Base-by-base conservation (phyloP, 805 yeast genomes). In the Pichia occidentalis region DNA sequence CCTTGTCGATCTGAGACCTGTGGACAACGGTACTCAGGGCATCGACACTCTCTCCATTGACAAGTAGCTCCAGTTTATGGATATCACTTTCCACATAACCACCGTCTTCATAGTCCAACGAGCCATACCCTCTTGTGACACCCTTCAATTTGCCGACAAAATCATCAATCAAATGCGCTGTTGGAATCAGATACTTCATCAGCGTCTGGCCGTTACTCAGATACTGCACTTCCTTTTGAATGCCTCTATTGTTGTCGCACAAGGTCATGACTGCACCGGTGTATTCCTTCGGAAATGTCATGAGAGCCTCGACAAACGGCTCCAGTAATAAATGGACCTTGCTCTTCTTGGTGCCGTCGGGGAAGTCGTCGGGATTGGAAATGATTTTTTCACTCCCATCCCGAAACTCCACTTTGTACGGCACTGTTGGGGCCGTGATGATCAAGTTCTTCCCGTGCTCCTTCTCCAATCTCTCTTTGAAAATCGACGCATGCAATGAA, bases 351-450 rank as follows among this genome's bases (percentile, higher is more conserved):
- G 62, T 63, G 1, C 68, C 64, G 36, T 77, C 86, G 0, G 97
- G 97, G 59, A 90, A 90, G 36, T 86, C 92, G 53, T 86, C 92
- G 0, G 98, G 97, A 52, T 90, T 92, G 2, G 92, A 81, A 42
- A 92, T 71, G 12, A 80, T 68, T 41, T 68, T 61, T 42, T 77
- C 84, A 0, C 59, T 60, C 0, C 86, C 95, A 48, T 83, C 79
- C 33, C 65, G 66, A 53, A 72, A 77, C n/a, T 75, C 68, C 10
- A 92, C 65, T 50, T 80, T 76, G 56, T 88, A 92, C 0, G 97
- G 97, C 10, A 90, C 98, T 0, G 97, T 88, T 1, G 98, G 97
- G 8, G 95, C 88, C 0, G 97, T 92, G 42, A 90, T 78, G 43
- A 90, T 86, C 45, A 90, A 71, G 44, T 85, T 80, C 1, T 95